These are phyloP conservation scores for Nectriaceae sp. DNA, from an alignment of 2,329 filamentous ascomycete species.

Conservation along the genomic window DNA sequence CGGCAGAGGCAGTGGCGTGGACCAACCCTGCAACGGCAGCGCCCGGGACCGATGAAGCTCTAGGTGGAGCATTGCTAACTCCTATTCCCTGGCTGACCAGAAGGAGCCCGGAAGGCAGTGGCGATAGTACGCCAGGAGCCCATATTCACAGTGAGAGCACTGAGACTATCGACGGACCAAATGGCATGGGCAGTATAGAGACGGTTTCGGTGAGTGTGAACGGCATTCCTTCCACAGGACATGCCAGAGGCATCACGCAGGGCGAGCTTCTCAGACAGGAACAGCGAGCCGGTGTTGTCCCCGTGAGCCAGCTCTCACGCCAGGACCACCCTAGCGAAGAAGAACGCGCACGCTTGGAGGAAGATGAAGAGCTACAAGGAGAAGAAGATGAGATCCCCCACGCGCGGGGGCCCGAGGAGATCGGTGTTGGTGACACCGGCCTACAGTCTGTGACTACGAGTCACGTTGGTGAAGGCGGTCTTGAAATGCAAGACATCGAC, in stretches of 20 bases:
- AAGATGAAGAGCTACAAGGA: conserved; percentile 39
- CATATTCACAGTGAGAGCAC: conserved; percentile 70
- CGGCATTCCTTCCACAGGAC: conserved; percentile 59
- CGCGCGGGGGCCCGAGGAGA: conserved; percentile 79
- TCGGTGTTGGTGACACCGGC: conserved; percentile 86
- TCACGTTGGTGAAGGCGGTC: conserved; percentile 40
- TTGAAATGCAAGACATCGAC: conserved; percentile 59
- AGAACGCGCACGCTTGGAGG: conserved; percentile 25
- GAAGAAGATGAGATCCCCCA: conserved; percentile 68
- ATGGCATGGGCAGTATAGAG: conserved; percentile 77
- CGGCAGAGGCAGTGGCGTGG: conserved; percentile 46
- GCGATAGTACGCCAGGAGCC: conserved; percentile 34
- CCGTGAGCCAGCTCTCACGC: conserved; percentile 61
- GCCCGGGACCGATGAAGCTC: conserved; percentile 81
- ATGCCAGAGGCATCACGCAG: conserved; percentile 68
- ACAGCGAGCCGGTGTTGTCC: conserved; percentile 78
- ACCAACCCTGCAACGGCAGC: conserved; percentile 47
- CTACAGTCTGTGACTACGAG: conserved; percentile 58
- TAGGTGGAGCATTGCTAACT: conserved; percentile 88
- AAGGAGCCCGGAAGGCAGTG: conserved; percentile 33
- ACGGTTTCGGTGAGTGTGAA: conserved; percentile 78
- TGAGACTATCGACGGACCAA: conserved; percentile 79
- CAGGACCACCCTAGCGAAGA: conserved; percentile 35
- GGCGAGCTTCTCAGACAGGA: conserved; percentile 85
- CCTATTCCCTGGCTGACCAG: conserved; percentile 85